Evolutionary conservation across 1,284 basidiomycete genomes (phyloP), one percentile per base, ranked within the genome.

Genomic region (Trichosporon sp.): DNA sequence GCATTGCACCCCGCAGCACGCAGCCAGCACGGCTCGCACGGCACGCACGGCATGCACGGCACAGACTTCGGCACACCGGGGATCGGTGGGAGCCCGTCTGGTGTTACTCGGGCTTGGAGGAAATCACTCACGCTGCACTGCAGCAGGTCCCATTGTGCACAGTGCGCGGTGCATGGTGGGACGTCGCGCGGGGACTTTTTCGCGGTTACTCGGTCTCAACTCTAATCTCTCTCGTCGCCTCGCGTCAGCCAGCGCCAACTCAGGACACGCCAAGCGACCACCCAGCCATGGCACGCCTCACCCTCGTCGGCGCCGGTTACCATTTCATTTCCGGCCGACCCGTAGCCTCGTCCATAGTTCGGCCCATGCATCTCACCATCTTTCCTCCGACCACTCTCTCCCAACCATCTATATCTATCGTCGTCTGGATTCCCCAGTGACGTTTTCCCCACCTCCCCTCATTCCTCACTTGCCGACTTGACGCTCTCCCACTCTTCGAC

Each of bases 181-280:
- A 25, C 6, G 6, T 51, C 2, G 47, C 47, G 18, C 47, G 47
- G 47, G 47, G 47, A 51, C n/a, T 51, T 51, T 51, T 47, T 25
- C 47, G 47, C 47, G 56, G 18, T 60, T 32, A 60, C 18, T 60
- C 56, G 56, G 56, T 60, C 29, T 32, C 56, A 60, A 60, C 56
- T 60, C 29, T 60, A 60, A 60, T 60, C 56, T 31, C 56, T 60
- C 29, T 60, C 31, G 32, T 60, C 56, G 15, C 56, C 56, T 31
- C 56, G 56, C 56, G 29, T 60, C 56, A 31, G 53, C 27, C 44
- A n/a, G 21, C 44, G 44, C 44, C 27, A n/a, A 58, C 25, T 27
- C 53, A 58, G 15, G 53, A 21, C 9, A 29, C 53, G 27, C 27
- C 56, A 31, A 31, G 56, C 53, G 3, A 21, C n/a, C 47, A 25